Evolutionary conservation across 2,329 filamentous ascomycete genomes (phyloP).

Genomic region (Tolypocladium capitatum): DNA sequence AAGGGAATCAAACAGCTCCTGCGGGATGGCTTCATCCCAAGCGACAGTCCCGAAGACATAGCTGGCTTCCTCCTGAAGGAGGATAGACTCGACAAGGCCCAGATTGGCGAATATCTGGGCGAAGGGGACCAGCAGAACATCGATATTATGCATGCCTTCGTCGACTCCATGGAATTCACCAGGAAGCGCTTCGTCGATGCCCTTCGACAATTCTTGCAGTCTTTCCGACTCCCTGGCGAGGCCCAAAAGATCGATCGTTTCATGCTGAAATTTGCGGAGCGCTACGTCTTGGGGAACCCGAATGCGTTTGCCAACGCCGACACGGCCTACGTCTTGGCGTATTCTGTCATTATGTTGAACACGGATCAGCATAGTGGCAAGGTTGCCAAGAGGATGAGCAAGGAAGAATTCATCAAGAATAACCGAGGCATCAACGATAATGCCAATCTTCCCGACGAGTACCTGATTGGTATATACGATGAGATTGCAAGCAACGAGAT

Average conservation of each 20-base stretch:
- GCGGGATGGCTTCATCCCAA: constrained; percentile 75
- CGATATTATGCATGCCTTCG: constrained; percentile 96
- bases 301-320: constrained; percentile 97
- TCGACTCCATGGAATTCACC: constrained; percentile 86
- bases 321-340: constrained; percentile 89
- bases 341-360: constrained; percentile 94
- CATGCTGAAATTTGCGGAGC: constrained; percentile 97
- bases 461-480: constrained; percentile 77
- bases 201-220: constrained; percentile 79
- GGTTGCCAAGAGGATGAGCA: constrained; percentile 75
- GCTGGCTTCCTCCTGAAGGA: constrained; percentile 70
- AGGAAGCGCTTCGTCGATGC: constrained; percentile 89
- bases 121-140: constrained; percentile 90
- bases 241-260: constrained; percentile 98
- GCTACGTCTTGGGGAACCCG: constrained; percentile 88
- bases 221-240: constrained; percentile 88
- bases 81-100: constrained; percentile 77
- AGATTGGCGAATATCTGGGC: constrained; percentile 86
- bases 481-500: constrained; percentile 90
- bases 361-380: constrained; percentile 90
- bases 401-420: constrained; percentile 97
- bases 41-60: constrained; percentile 66
- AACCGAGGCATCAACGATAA: constrained; percentile 97
- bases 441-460: constrained; percentile 83
- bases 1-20: constrained; percentile 75